phyloP scores from a whole-genome alignment of 106 monocot genomes.

The Cymbidium sinense region DNA sequence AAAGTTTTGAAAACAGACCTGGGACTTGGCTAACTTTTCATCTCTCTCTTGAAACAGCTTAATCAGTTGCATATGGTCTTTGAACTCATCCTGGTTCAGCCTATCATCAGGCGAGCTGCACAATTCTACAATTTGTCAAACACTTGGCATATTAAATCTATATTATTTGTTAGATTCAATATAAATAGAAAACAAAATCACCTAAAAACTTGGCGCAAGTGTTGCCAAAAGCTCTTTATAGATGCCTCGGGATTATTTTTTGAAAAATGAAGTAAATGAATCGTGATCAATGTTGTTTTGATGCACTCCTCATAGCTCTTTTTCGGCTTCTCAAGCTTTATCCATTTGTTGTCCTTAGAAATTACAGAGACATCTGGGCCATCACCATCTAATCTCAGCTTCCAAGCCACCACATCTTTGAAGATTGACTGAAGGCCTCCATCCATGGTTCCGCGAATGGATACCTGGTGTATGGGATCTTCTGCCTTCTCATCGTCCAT shows the following conservation, averaged over 20 bases:
- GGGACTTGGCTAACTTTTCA: conserved; percentile 31
- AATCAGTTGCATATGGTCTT: conserved; percentile 28
- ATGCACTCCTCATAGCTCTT: conserved; percentile 35
- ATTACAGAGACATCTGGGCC: conserved; percentile 40
- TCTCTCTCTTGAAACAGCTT: conserved; percentile 36
- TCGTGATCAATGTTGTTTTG: conserved; percentile 32
- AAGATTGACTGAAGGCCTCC: conserved; percentile 54
- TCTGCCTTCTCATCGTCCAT: conserved; percentile 19
- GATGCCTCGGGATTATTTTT: conserved; percentile 39
- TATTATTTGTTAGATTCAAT: neutral
- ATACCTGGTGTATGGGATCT: conserved; percentile 21
- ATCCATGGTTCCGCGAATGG: conserved; percentile 45
- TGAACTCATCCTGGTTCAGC: conserved; percentile 43
- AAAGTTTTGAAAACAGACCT: conserved; percentile 20
- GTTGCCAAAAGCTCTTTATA: conserved; percentile 54
- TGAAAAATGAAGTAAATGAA: conserved; percentile 47
- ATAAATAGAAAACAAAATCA: conserved; percentile 1
- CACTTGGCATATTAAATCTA: neutral
- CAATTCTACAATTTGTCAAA: neutral
- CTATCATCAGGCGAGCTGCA: conserved; percentile 38
- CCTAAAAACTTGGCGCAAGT: conserved; percentile 33
- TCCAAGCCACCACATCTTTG: conserved; percentile 63
- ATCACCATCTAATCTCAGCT: conserved; percentile 32
- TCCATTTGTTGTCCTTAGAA: conserved; percentile 60
- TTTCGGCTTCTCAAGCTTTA: conserved; percentile 43